Base-by-base conservation (phyloP, 192 early-diverging fungal genomes). In the Lobosporangium transversale region DNA sequence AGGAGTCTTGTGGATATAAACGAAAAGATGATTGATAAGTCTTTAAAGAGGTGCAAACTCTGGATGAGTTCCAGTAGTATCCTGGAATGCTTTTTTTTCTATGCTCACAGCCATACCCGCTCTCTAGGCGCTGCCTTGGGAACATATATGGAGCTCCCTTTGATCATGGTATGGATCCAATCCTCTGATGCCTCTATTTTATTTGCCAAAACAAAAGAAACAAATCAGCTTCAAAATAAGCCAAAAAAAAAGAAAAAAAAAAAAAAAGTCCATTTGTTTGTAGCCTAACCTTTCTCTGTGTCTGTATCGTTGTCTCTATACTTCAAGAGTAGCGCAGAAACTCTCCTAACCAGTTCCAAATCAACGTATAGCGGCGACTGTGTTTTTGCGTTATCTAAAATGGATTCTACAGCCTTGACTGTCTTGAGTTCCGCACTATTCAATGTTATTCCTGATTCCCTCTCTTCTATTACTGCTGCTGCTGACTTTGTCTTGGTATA, bases 111-210 rank as follows among this genome's bases (percentile, higher is more conserved):
- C n/a, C 24, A 58, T 76, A 62, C 73, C 52, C 64, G 58, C 43
- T 76, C 58, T 30, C 67, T 76, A 12, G 73, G 64, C 26, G 59
- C 20, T 6, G 43, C 44, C 35, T 67, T 76, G 5, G 73, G 73
- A 1, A 76, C 20, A 56, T 76, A 76, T 3, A 76, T 59, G 20
- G 30, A 55, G 48, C 73, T 76, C 18, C 73, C 73, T 26, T 45
- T 61, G 53, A 76, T 42, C 64, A 76, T 67, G 8, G 29, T 20
- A 37, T 76, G 73, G 33, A 76, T 62, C 45, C 56, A 76, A 24
- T 76, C 58, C 32, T 75, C 70, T 4, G 47, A 51, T 4, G 55
- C 21, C 10, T 35, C 63, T 55, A 10, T 14, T 7, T 40, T 14
- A 40, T 40, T 40, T n/a, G n/a, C n/a, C n/a, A n/a, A n/a, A n/a